Percentiles rank a stretch among this genome's conserved stretches.
Conservation (phyloP, 2,329 filamentous ascomycete species). For the Lasiodiplodia theobromae region DNA sequence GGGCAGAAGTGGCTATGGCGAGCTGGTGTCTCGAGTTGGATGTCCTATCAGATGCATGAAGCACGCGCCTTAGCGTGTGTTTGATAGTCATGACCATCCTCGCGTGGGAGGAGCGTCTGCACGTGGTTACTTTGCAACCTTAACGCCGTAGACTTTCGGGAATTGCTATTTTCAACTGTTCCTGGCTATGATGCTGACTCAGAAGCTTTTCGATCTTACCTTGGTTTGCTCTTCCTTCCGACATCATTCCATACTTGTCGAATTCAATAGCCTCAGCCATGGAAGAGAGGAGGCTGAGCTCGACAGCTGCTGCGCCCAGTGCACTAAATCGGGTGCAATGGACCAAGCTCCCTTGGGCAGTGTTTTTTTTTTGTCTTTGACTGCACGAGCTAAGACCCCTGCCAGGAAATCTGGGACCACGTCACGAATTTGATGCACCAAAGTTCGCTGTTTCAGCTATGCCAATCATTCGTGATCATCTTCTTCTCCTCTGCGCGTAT, state of each 20-base stretch:
- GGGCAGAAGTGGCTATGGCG: background rate
- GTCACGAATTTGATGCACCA: background rate
- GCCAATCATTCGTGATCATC: background rate
- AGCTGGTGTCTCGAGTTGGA: background rate
- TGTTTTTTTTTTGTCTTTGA: background rate
- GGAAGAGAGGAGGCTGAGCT: background rate
- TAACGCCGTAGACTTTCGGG: too few species aligned
- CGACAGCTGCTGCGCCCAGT: background rate
- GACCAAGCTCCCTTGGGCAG: background rate
- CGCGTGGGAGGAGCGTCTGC: background rate
- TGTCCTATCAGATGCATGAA: background rate
- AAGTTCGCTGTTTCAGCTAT: background rate
- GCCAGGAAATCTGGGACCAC: background rate
- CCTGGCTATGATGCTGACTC: too few species aligned
- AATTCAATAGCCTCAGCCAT: background rate
- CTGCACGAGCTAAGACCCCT: too few species aligned
- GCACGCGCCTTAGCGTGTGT: background rate
- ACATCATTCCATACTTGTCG: too few species aligned
- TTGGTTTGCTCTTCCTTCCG: too few species aligned
- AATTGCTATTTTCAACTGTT: too few species aligned
- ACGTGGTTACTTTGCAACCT: background rate
- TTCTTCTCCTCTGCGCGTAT: background rate
- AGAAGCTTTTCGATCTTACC: too few species aligned
- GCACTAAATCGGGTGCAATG: too few species aligned
- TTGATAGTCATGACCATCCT: background rate